Percentiles rank a stretch among this genome's conserved stretches.
These are phyloP conservation scores for Solanum chacoense DNA, from an alignment of 305 asterid species.

Conservation along the genomic window DNA sequence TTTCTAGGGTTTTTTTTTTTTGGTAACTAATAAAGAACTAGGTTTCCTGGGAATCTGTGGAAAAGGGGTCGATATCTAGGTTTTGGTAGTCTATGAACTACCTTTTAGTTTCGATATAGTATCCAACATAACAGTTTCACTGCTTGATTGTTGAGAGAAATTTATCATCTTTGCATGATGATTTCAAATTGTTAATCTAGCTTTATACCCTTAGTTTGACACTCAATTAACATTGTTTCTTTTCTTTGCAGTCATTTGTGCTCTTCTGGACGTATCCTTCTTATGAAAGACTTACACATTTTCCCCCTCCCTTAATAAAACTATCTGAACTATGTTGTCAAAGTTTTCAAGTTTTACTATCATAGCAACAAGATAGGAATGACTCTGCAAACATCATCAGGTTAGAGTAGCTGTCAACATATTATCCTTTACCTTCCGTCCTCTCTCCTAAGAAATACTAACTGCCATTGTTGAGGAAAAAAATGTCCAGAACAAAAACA, in stretches of 20 bases:
- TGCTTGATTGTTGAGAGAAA: neutral
- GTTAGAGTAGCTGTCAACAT: neutral
- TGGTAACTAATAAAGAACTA: neutral
- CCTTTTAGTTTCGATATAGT: neutral
- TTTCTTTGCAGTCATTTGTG: slow-evolving; percentile 82
- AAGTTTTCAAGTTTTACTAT: neutral
- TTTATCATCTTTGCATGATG: neutral
- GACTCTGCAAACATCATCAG: neutral
- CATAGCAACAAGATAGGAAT: neutral
- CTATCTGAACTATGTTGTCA: neutral
- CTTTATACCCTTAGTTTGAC: neutral
- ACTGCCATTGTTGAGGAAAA: neutral
- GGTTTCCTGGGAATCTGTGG: neutral
- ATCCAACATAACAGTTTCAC: neutral
- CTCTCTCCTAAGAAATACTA: neutral
- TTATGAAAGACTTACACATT: neutral
- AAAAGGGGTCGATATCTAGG: neutral
- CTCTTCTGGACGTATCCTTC: slow-evolving; percentile 96
- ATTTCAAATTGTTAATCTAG: neutral
- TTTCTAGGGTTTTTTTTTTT: neutral
- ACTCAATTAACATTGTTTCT: slow-evolving; percentile 10
- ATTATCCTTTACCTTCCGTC: neutral
- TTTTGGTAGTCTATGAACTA: neutral
- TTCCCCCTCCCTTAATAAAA: neutral
- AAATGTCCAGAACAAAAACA: neutral